These are phyloP conservation scores for Mycosphaerella sp. DNA, from an alignment of 2,329 filamentous ascomycete genomes.

Conservation along the genomic window DNA sequence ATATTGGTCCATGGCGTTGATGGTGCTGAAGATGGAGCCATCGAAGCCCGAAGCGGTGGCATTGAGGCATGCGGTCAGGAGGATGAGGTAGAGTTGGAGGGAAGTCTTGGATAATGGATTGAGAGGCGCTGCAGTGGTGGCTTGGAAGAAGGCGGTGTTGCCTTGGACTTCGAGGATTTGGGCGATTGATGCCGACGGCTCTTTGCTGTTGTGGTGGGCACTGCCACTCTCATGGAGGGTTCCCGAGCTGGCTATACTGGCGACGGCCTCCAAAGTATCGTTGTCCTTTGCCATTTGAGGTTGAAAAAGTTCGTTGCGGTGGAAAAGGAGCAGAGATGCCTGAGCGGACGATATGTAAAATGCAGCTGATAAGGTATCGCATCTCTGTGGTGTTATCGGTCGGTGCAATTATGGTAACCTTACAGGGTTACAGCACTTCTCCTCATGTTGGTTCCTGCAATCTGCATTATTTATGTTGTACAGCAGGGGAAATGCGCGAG, in stretches of 20 bases:
- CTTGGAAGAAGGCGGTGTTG: conserved; percentile 10
- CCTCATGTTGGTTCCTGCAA: conserved; percentile 3
- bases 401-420: background rate
- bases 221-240: background rate
- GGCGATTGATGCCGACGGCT: conserved; percentile 1
- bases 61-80: conserved; percentile 11
- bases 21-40: conserved; percentile 11
- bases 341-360: no score
- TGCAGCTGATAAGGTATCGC: background rate
- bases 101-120: conserved; percentile 11
- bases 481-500: background rate
- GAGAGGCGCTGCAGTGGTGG: conserved; percentile 8
- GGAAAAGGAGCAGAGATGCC: no score
- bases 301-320: background rate
- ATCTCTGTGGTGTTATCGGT: background rate
- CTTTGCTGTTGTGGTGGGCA: background rate
- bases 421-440: conserved; percentile 8
- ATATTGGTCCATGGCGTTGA: conserved; percentile 13
- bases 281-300: background rate
- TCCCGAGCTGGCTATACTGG: background rate
- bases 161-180: conserved; percentile 13
- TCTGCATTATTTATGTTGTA: background rate
- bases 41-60: conserved; percentile 12
- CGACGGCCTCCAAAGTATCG: background rate
- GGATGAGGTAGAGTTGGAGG: conserved; percentile 9